Evolutionary conservation across 257 asterid species (phyloP), one percentile per base, ranked within the genome.

Genomic region (Penstemon eatonii): DNA sequence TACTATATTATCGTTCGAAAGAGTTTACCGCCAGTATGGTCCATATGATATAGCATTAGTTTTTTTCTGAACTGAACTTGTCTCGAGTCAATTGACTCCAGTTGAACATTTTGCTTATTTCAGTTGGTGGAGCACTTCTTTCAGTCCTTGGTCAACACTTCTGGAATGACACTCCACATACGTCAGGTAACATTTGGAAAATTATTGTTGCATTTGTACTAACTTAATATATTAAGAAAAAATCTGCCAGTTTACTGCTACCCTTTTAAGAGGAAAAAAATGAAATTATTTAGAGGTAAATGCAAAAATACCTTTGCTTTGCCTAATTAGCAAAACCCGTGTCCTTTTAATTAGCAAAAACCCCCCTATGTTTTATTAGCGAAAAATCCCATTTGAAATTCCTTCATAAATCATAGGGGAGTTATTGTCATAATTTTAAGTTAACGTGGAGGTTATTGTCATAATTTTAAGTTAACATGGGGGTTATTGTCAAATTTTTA

Each of bases 101-200:
- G 50, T 46, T 7, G 19, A 63, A 56, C 67, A 60, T 69, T 62
- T 67, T 80, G 69, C 58, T 69, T 43, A 66, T 68, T 78, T 73
- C 78, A 94, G 99, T 78, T 94, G 82, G 99, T 94, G 78, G 99
- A 91, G 83, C 97, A 94, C 84, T 94, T 91, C 87, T 94, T 94
- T 78, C 99, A 91, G 80, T 94, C 96, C 53, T 72, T 94, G 82
- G 96, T 89, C 76, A 94, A 89, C 81, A 94, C 99, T 25, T 94
- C 97, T 63, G 97, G 99, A 70, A 91, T 91, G 97, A 91, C 99
- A n/a, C 89, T 91, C 39, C 99, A 94, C 75, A 91, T 91, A 73
- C 84, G 96, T 9, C 99, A 94, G 96, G 99, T 94, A 75, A 51
- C 44, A 39, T 12, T 49, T 9, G 54, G 11, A 9, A 1, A 4